Conservation (phyloP, 2,329 filamentous ascomycete genomes). For the Tolypocladium nubicola region DNA sequence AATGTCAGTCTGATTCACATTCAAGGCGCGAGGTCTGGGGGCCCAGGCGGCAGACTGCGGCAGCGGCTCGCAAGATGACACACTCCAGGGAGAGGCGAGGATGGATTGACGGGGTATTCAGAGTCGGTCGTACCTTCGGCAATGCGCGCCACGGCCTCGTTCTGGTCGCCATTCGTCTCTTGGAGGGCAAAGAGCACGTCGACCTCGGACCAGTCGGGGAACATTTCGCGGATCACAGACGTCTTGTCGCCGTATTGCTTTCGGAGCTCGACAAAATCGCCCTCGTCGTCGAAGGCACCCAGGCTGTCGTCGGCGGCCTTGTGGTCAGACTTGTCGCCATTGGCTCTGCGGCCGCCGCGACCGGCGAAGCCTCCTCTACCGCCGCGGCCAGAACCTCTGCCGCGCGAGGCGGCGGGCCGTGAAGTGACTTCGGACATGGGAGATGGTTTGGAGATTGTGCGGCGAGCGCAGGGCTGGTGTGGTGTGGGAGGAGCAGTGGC, state of each 20-base stretch:
- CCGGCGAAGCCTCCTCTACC: slow-evolving; percentile 68
- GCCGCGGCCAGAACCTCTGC: slow-evolving; percentile 82
- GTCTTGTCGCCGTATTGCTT: slow-evolving; percentile 77
- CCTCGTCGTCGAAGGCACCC: slow-evolving; percentile 63
- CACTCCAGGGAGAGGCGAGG: background rate
- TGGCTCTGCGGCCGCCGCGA: slow-evolving; percentile 63
- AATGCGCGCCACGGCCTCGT: slow-evolving; percentile 66
- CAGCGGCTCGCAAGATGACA: background rate
- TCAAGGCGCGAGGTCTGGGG: background rate
- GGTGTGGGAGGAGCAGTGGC: slow-evolving; percentile 13
- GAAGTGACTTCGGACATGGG: slow-evolving; percentile 92
- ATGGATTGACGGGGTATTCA: background rate
- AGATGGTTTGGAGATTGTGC: slow-evolving; percentile 22
- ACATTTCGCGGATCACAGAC: slow-evolving; percentile 78
- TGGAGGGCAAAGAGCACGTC: slow-evolving; percentile 88
- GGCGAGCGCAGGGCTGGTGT: slow-evolving; percentile 8
- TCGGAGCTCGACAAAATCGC: slow-evolving; percentile 85
- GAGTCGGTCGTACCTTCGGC: slow-evolving; percentile 51
- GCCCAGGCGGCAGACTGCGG: background rate
- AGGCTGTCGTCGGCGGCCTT: slow-evolving; percentile 48
- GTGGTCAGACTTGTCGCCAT: slow-evolving; percentile 54
- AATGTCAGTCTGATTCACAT: slow-evolving; percentile 6
- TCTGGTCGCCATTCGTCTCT: slow-evolving; percentile 73
- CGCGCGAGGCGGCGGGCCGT: slow-evolving; percentile 72
- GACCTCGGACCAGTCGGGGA: slow-evolving; percentile 90